Conservation (phyloP, 2,329 filamentous ascomycete species). For the Fusarium sp. region DNA sequence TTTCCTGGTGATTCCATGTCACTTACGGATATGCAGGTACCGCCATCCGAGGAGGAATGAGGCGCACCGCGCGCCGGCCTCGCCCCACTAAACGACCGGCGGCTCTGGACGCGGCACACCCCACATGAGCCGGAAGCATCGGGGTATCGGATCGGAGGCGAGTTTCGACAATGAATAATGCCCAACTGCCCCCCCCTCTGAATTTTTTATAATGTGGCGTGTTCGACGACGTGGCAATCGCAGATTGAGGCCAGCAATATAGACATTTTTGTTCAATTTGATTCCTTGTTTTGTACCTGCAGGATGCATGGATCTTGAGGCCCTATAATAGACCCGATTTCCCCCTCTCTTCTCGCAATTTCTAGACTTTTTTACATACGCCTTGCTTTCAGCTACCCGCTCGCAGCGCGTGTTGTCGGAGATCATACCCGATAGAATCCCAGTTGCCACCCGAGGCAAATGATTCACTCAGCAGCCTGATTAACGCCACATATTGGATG, state of each 20-base stretch:
- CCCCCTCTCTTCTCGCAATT: background rate
- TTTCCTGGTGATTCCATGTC: background rate
- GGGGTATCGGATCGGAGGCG: background rate
- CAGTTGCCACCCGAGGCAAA: background rate
- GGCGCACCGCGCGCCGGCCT: background rate
- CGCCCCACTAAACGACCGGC: background rate
- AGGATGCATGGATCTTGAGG: background rate
- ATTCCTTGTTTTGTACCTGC: background rate
- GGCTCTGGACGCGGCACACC: background rate
- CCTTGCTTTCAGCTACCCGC: background rate
- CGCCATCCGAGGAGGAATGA: background rate
- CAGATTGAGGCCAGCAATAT: background rate
- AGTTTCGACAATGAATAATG: background rate
- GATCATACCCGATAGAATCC: background rate
- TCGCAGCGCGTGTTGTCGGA: background rate
- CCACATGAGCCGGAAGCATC: background rate
- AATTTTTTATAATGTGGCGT: background rate
- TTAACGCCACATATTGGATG: background rate
- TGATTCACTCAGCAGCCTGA: background rate
- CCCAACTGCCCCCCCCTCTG: background rate
- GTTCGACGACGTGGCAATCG: background rate
- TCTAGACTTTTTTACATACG: background rate
- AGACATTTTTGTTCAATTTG: background rate
- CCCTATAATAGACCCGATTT: no score
- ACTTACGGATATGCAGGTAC: background rate